Conservation (phyloP, 306 rosid genomes). For the Benincasa hispida region DNA sequence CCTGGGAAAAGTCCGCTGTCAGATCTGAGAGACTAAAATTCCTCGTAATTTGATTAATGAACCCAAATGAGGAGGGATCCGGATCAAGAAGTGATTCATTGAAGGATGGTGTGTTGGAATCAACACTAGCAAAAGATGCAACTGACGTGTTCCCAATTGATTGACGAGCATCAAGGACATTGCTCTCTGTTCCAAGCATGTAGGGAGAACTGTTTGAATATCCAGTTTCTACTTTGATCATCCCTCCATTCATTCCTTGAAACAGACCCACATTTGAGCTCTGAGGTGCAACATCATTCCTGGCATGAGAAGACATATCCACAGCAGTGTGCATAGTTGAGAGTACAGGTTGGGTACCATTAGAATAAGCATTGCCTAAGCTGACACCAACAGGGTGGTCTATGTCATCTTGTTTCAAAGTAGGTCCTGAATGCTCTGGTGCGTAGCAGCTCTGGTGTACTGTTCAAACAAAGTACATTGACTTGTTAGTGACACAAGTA, state of each 20-base stretch:
- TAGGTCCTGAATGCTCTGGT: constrained; percentile 32
- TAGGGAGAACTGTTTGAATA: constrained; percentile 50
- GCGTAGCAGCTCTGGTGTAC: constrained; percentile 67
- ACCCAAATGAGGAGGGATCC: constrained; percentile 53
- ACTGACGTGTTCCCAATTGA: constrained; percentile 52
- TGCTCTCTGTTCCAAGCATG: constrained; percentile 49
- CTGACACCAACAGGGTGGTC: constrained; percentile 50
- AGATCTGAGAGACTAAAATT: constrained; percentile 80
- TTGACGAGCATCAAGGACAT: constrained; percentile 45
- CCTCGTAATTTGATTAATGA: constrained; percentile 65
- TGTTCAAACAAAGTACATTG: constrained; percentile 18
- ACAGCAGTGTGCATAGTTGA: constrained; percentile 43
- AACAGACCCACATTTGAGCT: constrained; percentile 50
- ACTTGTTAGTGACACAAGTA: not conserved
- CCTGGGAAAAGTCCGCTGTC: constrained; percentile 64
- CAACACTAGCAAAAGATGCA: constrained; percentile 38
- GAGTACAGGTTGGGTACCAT: constrained; percentile 56
- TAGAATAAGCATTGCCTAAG: constrained; percentile 41
- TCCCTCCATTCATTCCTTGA: constrained; percentile 66
- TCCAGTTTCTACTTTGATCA: constrained; percentile 66
- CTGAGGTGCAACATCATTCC: constrained; percentile 44
- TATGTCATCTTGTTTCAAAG: constrained; percentile 51
- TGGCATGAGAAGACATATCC: constrained; percentile 42
- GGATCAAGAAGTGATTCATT: constrained; percentile 42
- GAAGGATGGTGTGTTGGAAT: constrained; percentile 45